Conservation (phyloP, 345 rosid species). For the Abelmoschus esculentus region DNA sequence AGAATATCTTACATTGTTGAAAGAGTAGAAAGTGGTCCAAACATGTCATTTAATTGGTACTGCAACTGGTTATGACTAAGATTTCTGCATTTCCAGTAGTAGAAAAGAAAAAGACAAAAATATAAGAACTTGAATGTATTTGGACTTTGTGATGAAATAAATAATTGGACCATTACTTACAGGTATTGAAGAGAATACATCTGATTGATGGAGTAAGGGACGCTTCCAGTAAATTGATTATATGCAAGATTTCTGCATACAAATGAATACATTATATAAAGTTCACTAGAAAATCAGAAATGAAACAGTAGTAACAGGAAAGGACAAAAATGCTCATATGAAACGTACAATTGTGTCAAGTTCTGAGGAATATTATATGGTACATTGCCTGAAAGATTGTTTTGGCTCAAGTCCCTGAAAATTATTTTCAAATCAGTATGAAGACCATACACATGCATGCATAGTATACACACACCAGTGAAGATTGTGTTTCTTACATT, state of each 20-base stretch:
- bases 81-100: constrained; percentile 45
- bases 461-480: background rate
- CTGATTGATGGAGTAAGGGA: constrained; percentile 27
- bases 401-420: constrained; percentile 78
- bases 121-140: constrained; percentile 1
- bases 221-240: constrained; percentile 57
- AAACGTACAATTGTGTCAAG: constrained; percentile 56
- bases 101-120: constrained; percentile 2
- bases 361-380: constrained; percentile 65
- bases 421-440: constrained; percentile 15
- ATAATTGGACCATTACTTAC: constrained; percentile 34
- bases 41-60: constrained; percentile 46
- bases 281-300: constrained; percentile 7
- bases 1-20: constrained; percentile 59
- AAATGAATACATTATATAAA: constrained; percentile 2
- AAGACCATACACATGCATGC: background rate
- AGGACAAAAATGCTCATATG: background rate
- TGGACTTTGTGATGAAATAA: constrained; percentile 15
- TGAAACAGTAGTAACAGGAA: background rate
- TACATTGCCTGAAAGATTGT: constrained; percentile 50
- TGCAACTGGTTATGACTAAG: constrained; percentile 76
- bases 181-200: no score
- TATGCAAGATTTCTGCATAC: constrained; percentile 69
- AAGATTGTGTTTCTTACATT: constrained; percentile 51
- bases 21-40: constrained; percentile 66